phyloP scores from a whole-genome alignment of 495 filamentous ascomycete species.

The Hypoxylon trugodes region DNA sequence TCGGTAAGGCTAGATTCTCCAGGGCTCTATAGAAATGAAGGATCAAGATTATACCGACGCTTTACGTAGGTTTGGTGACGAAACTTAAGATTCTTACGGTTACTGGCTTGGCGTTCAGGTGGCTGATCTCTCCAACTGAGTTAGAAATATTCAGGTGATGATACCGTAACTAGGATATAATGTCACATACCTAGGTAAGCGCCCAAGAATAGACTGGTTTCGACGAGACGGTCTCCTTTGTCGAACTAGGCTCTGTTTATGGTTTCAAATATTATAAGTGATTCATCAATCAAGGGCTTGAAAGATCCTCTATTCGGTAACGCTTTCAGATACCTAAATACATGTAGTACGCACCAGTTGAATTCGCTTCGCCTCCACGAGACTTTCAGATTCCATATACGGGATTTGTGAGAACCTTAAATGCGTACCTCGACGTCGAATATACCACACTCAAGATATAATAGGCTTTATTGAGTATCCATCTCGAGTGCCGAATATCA shows the following conservation, averaged over 20 bases:
- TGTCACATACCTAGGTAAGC: slow-evolving; percentile 10
- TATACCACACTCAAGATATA: not conserved
- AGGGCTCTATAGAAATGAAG: slow-evolving; percentile 7
- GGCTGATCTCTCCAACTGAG: not conserved
- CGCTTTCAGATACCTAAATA: too few relatives aligned
- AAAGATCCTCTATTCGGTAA: not conserved
- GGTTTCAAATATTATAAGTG: not conserved
- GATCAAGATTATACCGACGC: not conserved
- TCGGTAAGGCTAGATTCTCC: not conserved
- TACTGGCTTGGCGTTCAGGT: not conserved
- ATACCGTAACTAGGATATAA: slow-evolving; percentile 14
- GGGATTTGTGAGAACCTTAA: slow-evolving; percentile 5
- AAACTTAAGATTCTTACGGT: slow-evolving; percentile 18
- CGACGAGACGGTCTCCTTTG: not conserved
- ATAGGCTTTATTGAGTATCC: not conserved
- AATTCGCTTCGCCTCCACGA: not conserved
- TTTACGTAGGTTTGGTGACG: slow-evolving; percentile 9
- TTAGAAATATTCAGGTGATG: slow-evolving; percentile 1
- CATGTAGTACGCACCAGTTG: not conserved
- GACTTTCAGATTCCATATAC: not conserved
- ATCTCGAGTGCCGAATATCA: too few relatives aligned
- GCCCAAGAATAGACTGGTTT: slow-evolving; percentile 5
- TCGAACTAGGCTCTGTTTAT: not conserved
- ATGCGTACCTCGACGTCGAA: not conserved
- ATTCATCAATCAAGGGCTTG: too few relatives aligned